These are phyloP conservation scores for Drechslerella dactyloides DNA, from an alignment of 2,329 filamentous ascomycete genomes.

Conservation along the genomic window DNA sequence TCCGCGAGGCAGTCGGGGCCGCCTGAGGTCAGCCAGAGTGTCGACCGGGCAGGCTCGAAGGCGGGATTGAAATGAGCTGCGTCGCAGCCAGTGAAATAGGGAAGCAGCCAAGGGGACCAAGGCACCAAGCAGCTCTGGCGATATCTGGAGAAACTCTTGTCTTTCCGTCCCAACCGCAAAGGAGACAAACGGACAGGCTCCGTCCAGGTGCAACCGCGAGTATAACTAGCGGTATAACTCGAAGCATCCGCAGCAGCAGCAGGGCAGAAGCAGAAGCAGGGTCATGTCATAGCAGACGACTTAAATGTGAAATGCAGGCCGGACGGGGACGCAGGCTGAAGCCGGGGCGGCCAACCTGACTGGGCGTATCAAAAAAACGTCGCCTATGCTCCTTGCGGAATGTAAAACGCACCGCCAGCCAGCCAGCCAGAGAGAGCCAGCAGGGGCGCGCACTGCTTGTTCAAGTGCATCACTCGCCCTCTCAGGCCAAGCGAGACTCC, in stretches of 20 bases:
- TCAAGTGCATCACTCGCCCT: slow-evolving; percentile 26
- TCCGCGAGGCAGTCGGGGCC: slow-evolving; percentile 25
- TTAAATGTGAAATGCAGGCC: slow-evolving; percentile 33
- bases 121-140: too few relatives aligned
- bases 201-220: slow-evolving; percentile 18
- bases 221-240: too few relatives aligned
- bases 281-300: slow-evolving; percentile 38
- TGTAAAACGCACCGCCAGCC: slow-evolving; percentile 47
- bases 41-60: slow-evolving; percentile 38
- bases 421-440: neutral
- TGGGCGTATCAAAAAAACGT: slow-evolving; percentile 49
- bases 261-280: slow-evolving; percentile 31
- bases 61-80: too few relatives aligned
- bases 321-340: slow-evolving; percentile 38
- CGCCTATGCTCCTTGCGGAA: slow-evolving; percentile 49
- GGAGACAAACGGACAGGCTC: slow-evolving; percentile 16
- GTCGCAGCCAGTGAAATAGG: slow-evolving; percentile 27
- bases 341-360: slow-evolving; percentile 28
- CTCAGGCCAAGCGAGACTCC: slow-evolving; percentile 39
- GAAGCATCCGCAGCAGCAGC: neutral
- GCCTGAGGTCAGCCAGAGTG: slow-evolving; percentile 2
- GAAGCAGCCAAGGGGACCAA: slow-evolving; percentile 20
- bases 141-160: too few relatives aligned
- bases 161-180: slow-evolving; percentile 13
- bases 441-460: slow-evolving; percentile 19